Conservation (phyloP, 1,284 basidiomycete genomes). For the Irpex lacteus region DNA sequence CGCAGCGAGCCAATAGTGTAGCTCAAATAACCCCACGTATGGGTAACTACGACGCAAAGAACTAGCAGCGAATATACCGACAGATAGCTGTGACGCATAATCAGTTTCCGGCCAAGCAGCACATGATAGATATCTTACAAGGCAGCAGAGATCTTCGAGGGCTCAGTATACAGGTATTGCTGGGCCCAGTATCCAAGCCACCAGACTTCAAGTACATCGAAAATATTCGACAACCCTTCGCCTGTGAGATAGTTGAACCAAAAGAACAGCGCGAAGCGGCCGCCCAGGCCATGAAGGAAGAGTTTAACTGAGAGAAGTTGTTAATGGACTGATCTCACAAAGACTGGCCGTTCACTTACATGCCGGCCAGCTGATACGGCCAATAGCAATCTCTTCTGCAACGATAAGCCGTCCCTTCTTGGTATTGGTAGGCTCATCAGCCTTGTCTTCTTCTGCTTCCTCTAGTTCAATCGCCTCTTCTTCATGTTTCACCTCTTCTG, state of each 20-base stretch:
- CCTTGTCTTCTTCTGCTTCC: constrained; percentile 33
- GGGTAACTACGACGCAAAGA: background rate
- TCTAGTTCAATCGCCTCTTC: constrained; percentile 38
- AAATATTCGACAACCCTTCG: constrained; percentile 22
- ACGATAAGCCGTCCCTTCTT: constrained; percentile 46
- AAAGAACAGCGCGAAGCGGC: constrained; percentile 27
- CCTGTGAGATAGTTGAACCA: constrained; percentile 29
- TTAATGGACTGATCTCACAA: constrained; percentile 3
- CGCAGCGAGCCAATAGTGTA: constrained; percentile 36
- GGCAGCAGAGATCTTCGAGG: constrained; percentile 25
- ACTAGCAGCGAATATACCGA: constrained; percentile 9
- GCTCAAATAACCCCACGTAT: background rate
- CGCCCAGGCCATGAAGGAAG: constrained; percentile 30
- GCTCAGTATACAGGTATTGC: constrained; percentile 28
- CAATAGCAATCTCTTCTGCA: constrained; percentile 58
- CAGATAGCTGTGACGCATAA: constrained; percentile 7
- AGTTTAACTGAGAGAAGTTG: constrained; percentile 22
- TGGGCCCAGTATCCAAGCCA: constrained; percentile 27
- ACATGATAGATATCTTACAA: constrained; percentile 24
- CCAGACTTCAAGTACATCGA: constrained; percentile 19
- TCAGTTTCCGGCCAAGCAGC: background rate
- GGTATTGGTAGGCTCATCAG: constrained; percentile 25
- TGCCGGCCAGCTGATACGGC: constrained; percentile 47
- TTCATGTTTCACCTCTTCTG: constrained; percentile 32
- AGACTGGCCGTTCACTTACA: constrained; percentile 23